Percentiles rank a stretch among this genome's conserved stretches.
phyloP scores from a whole-genome alignment of 2,329 filamentous ascomycete species.

The Emmonsiellopsis sp. region DNA sequence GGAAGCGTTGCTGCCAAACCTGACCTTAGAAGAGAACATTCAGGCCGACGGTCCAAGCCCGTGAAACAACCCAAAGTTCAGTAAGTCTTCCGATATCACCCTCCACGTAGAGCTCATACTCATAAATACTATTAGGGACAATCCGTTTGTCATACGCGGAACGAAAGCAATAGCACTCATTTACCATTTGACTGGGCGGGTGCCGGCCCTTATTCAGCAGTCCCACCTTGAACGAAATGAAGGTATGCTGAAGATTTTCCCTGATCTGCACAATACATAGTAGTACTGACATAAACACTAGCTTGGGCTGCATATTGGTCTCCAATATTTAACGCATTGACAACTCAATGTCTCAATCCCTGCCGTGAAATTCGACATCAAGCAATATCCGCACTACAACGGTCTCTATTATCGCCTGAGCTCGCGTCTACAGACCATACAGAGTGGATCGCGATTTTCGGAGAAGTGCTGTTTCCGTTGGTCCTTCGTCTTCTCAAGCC shows the following conservation, averaged over 20 bases:
- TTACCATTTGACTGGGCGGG: conserved; percentile 69
- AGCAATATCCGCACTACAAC: conserved; percentile 76
- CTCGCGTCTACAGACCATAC: conserved; percentile 74
- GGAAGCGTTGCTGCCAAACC: conserved; percentile 62
- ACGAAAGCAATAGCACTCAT: conserved; percentile 73
- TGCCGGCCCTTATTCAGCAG: conserved; percentile 80
- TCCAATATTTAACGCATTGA: conserved; percentile 82
- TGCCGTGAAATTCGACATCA: conserved; percentile 87
- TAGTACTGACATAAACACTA: conserved; percentile 25
- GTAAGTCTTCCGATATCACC: conserved; percentile 31
- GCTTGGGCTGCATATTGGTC: conserved; percentile 98
- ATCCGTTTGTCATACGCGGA: conserved; percentile 64
- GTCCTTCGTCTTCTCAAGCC: conserved; percentile 82
- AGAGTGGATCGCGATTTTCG: conserved; percentile 93
- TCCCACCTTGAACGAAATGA: conserved; percentile 84
- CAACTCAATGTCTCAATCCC: conserved; percentile 84
- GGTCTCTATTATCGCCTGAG: conserved; percentile 74
- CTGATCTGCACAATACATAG: conserved; percentile 10
- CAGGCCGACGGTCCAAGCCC: conserved; percentile 42
- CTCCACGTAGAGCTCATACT: conserved; percentile 9
- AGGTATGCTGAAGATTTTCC: conserved; percentile 41
- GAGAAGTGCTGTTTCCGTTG: conserved; percentile 84
- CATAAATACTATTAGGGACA: conserved; percentile 42
- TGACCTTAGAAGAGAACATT: conserved; percentile 58
- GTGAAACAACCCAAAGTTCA: conserved; percentile 44